Evolutionary conservation across 805 yeast species (phyloP).

Genomic region (Metschnikowia reukaufii): DNA sequence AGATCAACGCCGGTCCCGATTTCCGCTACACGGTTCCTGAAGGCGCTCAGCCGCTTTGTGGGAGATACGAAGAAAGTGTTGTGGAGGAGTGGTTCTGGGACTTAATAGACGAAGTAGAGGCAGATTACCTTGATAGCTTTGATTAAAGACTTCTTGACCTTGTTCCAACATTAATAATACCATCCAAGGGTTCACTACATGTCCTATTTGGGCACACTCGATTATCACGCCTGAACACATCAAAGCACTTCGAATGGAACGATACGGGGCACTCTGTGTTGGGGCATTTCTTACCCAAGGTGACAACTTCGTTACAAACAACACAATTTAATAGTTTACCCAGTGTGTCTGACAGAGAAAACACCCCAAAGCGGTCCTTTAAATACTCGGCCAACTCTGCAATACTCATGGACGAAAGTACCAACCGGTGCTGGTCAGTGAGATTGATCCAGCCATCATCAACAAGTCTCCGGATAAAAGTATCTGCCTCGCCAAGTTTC

Average conservation of each 20-base stretch:
- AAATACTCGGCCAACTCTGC: conserved; percentile 50
- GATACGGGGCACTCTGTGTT: conserved; percentile 32
- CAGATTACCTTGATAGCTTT: conserved; percentile 49
- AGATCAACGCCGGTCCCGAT: conserved; percentile 66
- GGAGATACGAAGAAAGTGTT: conserved; percentile 64
- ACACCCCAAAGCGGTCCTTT: conserved; percentile 42
- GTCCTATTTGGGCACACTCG: conserved; percentile 14
- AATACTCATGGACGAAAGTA: conserved; percentile 42
- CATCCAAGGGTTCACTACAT: conserved; percentile 9
- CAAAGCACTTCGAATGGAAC: conserved; percentile 52
- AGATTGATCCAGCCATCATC: conserved; percentile 56
- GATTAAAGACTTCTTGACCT: conserved; percentile 23
- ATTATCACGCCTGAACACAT: conserved; percentile 36
- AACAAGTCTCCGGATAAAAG: conserved; percentile 39
- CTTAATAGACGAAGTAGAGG: conserved; percentile 79
- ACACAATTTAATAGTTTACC: conserved; percentile 47
- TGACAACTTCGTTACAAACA: conserved; percentile 54
- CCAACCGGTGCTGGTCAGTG: conserved; percentile 31
- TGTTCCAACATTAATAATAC: conserved; percentile 7
- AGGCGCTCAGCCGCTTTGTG: conserved; percentile 51
- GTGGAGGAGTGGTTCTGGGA: conserved; percentile 85
- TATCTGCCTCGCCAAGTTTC: conserved; percentile 38
- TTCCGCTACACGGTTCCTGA: conserved; percentile 42
- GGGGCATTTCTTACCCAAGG: conserved; percentile 43
- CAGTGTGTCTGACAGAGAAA: conserved; percentile 14